Evolutionary conservation across 345 rosid species (phyloP), one percentile per base, ranked within the genome.

Genomic region (Diplotaxis tenuifolia): DNA sequence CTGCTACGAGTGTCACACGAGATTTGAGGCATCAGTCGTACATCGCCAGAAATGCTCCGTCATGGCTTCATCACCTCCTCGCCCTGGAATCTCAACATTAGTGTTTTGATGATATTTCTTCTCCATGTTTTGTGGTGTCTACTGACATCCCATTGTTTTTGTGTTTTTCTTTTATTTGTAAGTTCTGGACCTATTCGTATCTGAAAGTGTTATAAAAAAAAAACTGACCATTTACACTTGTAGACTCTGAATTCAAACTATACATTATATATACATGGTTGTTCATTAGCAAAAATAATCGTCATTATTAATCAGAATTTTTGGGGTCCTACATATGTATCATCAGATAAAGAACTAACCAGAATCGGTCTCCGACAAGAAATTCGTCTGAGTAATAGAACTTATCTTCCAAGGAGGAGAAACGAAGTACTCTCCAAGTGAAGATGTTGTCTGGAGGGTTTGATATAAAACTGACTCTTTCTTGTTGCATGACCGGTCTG

Each of bases 401-500:
- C 16, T 19, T 69, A n/a, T 75, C 66, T 45, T 74, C 68, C 54
- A 79, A 68, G 2, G 1, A 36, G 0, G 85, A 79, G 72, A 81
- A 84, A 18, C 3, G 68, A 14, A 61, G 65, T 9, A 82, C 38
- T 63, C 66, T 75, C 83, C 80, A 79, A 55, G 68, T 70, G 67
- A 72, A 71, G 58, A 70, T 9, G 12, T 62, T 67, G 54, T 78
- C n/a, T 1, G 22, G 63, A 50, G 75, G 84, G 11, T 68, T 42
- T 23, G 73, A 70, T 9, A 81, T 7, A 25, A 79, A 60, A 7
- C 76, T 71, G 25, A 79, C 58, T 21, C 50, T 49, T 59, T 79
- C 83, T 60, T 73, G 61, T 60, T 25, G 40, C 3, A 55, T 7
- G 0, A 29, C 65, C 0, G 74, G 72, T 11, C 60, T 45, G 67